Evolutionary conservation across 2,329 filamentous ascomycete genomes (phyloP).

Genomic region (Zymoseptoria brevis): DNA sequence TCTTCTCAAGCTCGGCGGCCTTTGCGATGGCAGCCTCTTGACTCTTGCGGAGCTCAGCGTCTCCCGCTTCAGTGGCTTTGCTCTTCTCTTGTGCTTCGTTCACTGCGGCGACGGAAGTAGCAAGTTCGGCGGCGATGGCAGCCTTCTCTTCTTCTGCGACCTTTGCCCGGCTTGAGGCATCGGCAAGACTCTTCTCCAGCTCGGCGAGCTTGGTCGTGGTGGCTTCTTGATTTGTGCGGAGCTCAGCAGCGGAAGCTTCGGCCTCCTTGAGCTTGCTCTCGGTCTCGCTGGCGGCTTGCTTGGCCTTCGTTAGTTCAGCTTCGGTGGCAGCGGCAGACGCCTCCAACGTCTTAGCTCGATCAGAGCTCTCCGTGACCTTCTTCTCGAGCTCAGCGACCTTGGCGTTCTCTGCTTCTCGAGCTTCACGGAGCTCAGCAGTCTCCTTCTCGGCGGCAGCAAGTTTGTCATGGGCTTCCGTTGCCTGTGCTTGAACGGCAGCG

Average conservation of each 20-base stretch:
- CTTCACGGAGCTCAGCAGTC: constrained; percentile 10
- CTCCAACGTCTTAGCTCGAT: constrained; percentile 9
- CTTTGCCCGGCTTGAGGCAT: background rate
- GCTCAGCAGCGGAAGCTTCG: constrained; percentile 6
- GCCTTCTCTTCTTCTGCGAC: background rate
- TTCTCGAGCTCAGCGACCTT: constrained; percentile 14
- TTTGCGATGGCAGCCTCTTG: constrained; percentile 11
- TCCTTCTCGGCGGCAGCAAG: constrained; percentile 13
- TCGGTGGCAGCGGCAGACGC: constrained; percentile 12
- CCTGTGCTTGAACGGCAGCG: constrained; percentile 11
- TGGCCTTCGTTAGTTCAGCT: constrained; percentile 12
- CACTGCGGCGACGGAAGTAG: background rate
- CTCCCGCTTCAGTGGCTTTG: constrained; percentile 13
- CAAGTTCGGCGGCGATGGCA: background rate
- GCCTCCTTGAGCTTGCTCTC: constrained; percentile 13
- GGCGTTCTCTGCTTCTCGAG: constrained; percentile 9
- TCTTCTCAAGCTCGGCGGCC: constrained; percentile 13
- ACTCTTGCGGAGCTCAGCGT: constrained; percentile 11
- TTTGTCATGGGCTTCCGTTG: constrained; percentile 7
- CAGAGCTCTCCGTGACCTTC: constrained; percentile 5
- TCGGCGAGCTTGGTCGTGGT: constrained; percentile 11
- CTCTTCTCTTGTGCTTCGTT: background rate
- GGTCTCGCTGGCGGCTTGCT: constrained; percentile 12
- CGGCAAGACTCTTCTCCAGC: constrained; percentile 10
- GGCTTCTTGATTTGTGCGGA: constrained; percentile 12